Evolutionary conservation across 306 rosid species (phyloP).

Genomic region (Prinsepia uniflora): DNA sequence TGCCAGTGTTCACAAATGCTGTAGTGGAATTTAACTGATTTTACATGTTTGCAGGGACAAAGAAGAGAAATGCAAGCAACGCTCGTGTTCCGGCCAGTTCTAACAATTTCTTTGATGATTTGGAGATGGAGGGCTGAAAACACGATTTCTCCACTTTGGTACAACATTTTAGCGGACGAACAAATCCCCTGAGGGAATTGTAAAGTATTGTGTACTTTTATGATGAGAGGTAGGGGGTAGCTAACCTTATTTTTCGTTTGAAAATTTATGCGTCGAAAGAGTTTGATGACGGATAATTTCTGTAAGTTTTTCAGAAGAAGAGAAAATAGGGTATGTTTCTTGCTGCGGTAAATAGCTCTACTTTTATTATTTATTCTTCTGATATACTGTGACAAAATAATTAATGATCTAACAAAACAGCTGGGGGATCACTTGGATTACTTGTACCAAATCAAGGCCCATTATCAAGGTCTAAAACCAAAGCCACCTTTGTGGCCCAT

Average conservation of each 20-base stretch:
- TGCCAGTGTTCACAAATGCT: neutral
- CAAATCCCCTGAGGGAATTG: neutral
- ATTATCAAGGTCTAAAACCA: no score
- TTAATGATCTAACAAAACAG: no score
- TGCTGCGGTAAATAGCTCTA: no score
- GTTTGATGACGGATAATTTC: neutral
- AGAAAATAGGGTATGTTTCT: no score
- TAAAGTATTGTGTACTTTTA: neutral
- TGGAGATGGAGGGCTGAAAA: constrained; percentile 27
- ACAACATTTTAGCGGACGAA: neutral
- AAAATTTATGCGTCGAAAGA: neutral
- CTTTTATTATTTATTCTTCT: no score
- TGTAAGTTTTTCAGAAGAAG: neutral
- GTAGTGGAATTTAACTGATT: neutral
- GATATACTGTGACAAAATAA: no score
- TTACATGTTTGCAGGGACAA: constrained; percentile 42
- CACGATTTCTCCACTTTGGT: neutral
- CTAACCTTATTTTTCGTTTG: neutral
- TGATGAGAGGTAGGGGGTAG: neutral
- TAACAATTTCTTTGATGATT: constrained; percentile 54
- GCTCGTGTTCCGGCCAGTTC: constrained; percentile 19
- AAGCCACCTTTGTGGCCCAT: no score
- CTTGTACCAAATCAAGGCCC: no score
- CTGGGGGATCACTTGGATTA: no score
- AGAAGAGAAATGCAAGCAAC: constrained; percentile 40